Evolutionary conservation across 2,329 filamentous ascomycete species (phyloP).

Genomic region (Beauveria pseudobassiana): DNA sequence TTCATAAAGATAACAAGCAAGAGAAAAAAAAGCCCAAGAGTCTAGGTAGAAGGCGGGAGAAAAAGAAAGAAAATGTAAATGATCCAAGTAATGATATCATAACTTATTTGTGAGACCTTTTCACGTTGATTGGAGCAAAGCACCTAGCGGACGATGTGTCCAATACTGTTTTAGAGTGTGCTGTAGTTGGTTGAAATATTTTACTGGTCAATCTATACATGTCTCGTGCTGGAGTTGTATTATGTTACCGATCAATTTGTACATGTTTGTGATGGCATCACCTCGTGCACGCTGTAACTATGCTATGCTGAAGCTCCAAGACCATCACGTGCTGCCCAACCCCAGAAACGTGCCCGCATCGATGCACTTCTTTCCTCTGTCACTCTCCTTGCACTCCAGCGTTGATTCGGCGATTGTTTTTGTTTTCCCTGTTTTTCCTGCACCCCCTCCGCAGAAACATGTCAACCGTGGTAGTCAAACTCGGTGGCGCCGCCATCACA

Average conservation of each 20-base stretch:
- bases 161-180: too few species aligned
- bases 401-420: background rate
- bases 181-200: too few species aligned
- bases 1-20: too few species aligned
- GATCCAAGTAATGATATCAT: too few species aligned
- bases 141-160: too few species aligned
- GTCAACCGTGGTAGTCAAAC: conserved; percentile 9
- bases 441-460: background rate
- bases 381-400: background rate
- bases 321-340: background rate
- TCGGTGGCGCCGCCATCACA: conserved; percentile 12
- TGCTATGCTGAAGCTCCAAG: background rate
- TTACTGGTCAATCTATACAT: background rate
- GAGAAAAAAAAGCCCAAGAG: too few species aligned
- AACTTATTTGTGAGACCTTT: too few species aligned
- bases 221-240: too few species aligned
- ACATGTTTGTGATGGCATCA: background rate
- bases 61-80: too few species aligned
- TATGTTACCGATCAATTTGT: background rate
- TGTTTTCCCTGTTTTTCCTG: background rate
- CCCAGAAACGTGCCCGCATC: background rate
- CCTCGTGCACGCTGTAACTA: background rate
- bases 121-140: too few species aligned
- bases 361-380: background rate
- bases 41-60: too few species aligned